Percentiles rank a stretch among this genome's conserved stretches.
phyloP scores from a whole-genome alignment of 164 flowering plant species.

The Litsea cubeba region DNA sequence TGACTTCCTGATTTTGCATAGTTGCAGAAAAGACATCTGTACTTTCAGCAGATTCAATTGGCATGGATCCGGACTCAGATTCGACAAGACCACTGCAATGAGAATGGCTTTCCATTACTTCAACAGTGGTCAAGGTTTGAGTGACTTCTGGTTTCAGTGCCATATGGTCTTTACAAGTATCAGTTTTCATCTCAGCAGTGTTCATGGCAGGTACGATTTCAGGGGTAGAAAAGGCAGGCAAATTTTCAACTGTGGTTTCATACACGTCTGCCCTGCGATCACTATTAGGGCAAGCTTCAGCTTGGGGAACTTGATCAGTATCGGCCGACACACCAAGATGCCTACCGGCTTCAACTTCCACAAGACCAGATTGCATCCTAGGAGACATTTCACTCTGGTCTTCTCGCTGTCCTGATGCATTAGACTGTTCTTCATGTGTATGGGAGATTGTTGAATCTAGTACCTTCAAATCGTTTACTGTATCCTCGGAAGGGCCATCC shows the following conservation, averaged over 20 bases:
- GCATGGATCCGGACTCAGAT: conserved; percentile 1
- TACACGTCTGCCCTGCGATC: background rate
- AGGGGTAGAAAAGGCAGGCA: conserved; percentile 20
- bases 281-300: background rate
- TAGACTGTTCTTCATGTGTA: conserved; percentile 6
- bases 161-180: conserved; percentile 25
- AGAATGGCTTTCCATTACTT: background rate
- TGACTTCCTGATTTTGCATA: conserved; percentile 14
- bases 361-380: background rate
- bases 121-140: background rate
- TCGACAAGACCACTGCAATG: conserved; percentile 3
- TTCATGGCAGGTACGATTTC: conserved; percentile 18
- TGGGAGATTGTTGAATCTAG: background rate
- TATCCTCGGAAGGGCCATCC: conserved; percentile 8
- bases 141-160: conserved; percentile 11
- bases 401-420: background rate
- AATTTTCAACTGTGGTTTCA: conserved; percentile 4
- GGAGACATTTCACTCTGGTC: conserved; percentile 9
- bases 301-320: background rate
- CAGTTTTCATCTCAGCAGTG: conserved; percentile 18
- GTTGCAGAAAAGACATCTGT: conserved; percentile 8
- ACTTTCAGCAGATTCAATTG: conserved; percentile 11
- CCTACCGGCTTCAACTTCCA: conserved; percentile 13
- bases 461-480: conserved; percentile 4
- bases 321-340: conserved; percentile 6